Evolutionary conservation across 345 rosid species (phyloP).

Genomic region (Physaria fendleri): DNA sequence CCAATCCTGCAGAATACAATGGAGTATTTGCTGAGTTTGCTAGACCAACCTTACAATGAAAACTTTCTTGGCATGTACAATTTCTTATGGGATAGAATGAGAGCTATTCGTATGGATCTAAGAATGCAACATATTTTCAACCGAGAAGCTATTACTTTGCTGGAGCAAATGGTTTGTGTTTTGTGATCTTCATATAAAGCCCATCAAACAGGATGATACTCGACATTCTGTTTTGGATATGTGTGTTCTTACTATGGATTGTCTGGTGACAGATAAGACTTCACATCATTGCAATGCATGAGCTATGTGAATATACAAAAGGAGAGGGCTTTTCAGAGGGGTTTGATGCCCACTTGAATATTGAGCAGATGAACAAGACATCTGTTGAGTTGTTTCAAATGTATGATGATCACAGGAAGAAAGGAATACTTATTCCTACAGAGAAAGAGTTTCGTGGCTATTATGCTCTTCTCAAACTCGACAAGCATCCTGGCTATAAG

Average conservation of each 20-base stretch:
- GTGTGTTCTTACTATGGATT: constrained; percentile 22
- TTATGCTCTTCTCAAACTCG: constrained; percentile 97
- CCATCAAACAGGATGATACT: background rate
- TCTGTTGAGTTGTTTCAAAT: constrained; percentile 94
- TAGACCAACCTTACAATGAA: constrained; percentile 78
- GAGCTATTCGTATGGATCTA: constrained; percentile 94
- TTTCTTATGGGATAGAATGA: constrained; percentile 98
- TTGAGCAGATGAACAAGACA: constrained; percentile 98
- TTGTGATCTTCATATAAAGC: background rate
- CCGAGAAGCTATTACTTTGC: constrained; percentile 68
- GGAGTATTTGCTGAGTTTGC: constrained; percentile 71
- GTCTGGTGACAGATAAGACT: constrained; percentile 75
- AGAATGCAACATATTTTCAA: constrained; percentile 96
- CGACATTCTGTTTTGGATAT: background rate
- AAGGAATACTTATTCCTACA: constrained; percentile 59
- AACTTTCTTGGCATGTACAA: constrained; percentile 81
- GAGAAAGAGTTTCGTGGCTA: constrained; percentile 96
- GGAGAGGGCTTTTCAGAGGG: constrained; percentile 99
- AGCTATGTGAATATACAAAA: constrained; percentile 82
- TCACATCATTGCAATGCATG: constrained; percentile 94
- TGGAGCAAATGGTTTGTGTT: constrained; percentile 87
- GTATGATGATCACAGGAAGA: constrained; percentile 98
- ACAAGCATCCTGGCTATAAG: constrained; percentile 98
- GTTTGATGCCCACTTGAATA: constrained; percentile 96
- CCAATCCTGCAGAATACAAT: constrained; percentile 73